Conservation (phyloP, 805 yeast species). For the Schizosaccharomyces octosporus region DNA sequence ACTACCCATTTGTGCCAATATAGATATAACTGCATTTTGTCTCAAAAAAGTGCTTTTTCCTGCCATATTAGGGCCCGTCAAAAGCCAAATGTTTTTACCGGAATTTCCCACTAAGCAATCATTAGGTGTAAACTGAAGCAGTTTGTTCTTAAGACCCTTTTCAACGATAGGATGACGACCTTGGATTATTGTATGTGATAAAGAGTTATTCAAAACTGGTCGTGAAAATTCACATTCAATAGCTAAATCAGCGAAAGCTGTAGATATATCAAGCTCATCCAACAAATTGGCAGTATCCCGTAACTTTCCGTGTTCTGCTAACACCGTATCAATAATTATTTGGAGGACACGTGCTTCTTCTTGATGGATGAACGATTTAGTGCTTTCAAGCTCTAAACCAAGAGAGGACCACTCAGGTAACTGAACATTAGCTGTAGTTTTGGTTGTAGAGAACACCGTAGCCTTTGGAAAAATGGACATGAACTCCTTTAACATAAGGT, state of each 20-base stretch:
- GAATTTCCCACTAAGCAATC: constrained; percentile 14
- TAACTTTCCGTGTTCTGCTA: constrained; percentile 11
- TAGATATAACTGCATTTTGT: constrained; percentile 44
- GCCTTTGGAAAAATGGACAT: background rate
- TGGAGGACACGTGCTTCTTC: constrained; percentile 34
- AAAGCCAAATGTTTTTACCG: constrained; percentile 7
- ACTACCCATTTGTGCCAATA: constrained; percentile 52
- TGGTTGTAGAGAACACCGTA: background rate
- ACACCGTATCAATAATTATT: constrained; percentile 8
- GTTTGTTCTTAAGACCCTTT: constrained; percentile 29
- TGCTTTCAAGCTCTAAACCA: constrained; percentile 23
- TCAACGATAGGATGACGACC: constrained; percentile 85
- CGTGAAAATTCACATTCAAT: constrained; percentile 38
- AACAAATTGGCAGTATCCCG: constrained; percentile 26
- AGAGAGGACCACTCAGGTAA: constrained; percentile 22
- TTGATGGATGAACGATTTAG: constrained; percentile 22
- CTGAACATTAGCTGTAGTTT: background rate
- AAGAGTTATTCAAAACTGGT: constrained; percentile 27
- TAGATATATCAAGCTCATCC: constrained; percentile 47
- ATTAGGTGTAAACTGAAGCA: constrained; percentile 26
- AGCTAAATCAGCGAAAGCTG: constrained; percentile 51
- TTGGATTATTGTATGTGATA: constrained; percentile 16
- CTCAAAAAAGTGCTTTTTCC: constrained; percentile 58
- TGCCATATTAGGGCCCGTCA: constrained; percentile 28
- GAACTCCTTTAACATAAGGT: background rate